Evolutionary conservation across 2,329 filamentous ascomycete genomes (phyloP).

Genomic region (Bertia moriformis): DNA sequence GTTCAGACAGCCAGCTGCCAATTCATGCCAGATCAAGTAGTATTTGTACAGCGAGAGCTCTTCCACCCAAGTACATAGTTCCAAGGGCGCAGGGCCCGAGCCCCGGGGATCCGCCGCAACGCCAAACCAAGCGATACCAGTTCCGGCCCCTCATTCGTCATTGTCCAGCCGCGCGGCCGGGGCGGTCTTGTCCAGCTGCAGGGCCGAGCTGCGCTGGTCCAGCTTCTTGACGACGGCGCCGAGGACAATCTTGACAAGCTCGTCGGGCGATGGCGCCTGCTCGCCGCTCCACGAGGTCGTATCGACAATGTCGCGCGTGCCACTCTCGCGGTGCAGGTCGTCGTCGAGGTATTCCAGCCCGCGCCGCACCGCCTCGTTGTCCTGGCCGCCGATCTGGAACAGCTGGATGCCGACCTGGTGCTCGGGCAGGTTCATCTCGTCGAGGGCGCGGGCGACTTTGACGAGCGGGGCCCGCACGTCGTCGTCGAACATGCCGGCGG

Average conservation of each 20-base stretch:
- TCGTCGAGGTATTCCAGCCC: slow-evolving; percentile 8
- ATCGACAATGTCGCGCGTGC: slow-evolving; percentile 8
- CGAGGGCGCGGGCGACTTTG: slow-evolving; percentile 6
- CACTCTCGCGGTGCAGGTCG: slow-evolving; percentile 8
- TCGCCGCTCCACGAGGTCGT: slow-evolving; percentile 4
- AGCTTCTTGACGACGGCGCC: slow-evolving; percentile 9
- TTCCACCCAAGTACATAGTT: too few species aligned
- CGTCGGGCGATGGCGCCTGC: slow-evolving; percentile 6
- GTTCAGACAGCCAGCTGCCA: too few species aligned
- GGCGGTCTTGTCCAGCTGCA: not conserved
- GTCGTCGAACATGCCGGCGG: slow-evolving; percentile 8
- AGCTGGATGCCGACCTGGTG: slow-evolving; percentile 9
- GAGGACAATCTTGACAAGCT: slow-evolving; percentile 7
- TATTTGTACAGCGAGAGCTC: too few species aligned
- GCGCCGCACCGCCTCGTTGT: slow-evolving; percentile 5
- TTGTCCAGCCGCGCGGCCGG: not conserved
- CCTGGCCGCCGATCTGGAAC: slow-evolving; percentile 7
- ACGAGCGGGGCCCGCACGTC: slow-evolving; percentile 7
- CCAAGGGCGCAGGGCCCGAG: slow-evolving; percentile 13
- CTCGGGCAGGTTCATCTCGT: slow-evolving; percentile 7
- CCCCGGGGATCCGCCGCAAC: slow-evolving; percentile 12
- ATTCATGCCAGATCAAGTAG: too few species aligned
- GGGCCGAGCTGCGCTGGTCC: slow-evolving; percentile 5
- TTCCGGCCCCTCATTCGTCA: slow-evolving; percentile 8
- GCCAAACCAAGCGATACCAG: slow-evolving; percentile 25